phyloP scores from a whole-genome alignment of 176 grass and related monocot species.

The Oryza rufipogon region DNA sequence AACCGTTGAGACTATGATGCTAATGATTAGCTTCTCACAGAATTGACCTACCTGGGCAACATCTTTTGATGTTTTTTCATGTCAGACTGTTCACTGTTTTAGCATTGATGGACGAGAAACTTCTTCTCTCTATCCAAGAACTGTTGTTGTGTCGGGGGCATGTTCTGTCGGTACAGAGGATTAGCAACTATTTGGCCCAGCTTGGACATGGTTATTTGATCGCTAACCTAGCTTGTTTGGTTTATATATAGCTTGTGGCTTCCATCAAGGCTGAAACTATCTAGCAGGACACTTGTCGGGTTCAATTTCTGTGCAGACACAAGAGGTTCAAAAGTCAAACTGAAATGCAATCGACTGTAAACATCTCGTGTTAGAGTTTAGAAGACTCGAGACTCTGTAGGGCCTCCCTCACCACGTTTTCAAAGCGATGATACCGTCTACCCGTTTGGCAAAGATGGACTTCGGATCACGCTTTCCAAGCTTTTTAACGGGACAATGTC shows the following conservation, averaged over 20 bases:
- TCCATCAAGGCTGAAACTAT: neutral
- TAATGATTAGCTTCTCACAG: neutral
- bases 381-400: neutral
- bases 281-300: constrained; percentile 13
- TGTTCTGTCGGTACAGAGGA: constrained; percentile 23
- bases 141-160: constrained; percentile 6
- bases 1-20: neutral
- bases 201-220: neutral
- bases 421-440: too few species aligned
- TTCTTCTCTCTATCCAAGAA: constrained; percentile 7
- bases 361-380: neutral
- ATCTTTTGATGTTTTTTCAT: neutral
- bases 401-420: too few species aligned
- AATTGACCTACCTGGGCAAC: neutral
- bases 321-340: neutral
- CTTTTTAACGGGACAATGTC: too few species aligned
- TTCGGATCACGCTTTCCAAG: too few species aligned
- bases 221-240: constrained; percentile 13
- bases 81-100: neutral
- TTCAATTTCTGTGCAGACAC: neutral
- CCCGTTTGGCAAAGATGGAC: too few species aligned
- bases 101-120: neutral
- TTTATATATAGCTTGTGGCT: constrained; percentile 12
- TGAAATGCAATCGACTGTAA: neutral
- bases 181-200: neutral